Percentiles rank a stretch among this genome's conserved stretches.
Evolutionary conservation across 192 early-diverging fungal genomes (phyloP).

Genomic region (Phycomyces nitens): DNA sequence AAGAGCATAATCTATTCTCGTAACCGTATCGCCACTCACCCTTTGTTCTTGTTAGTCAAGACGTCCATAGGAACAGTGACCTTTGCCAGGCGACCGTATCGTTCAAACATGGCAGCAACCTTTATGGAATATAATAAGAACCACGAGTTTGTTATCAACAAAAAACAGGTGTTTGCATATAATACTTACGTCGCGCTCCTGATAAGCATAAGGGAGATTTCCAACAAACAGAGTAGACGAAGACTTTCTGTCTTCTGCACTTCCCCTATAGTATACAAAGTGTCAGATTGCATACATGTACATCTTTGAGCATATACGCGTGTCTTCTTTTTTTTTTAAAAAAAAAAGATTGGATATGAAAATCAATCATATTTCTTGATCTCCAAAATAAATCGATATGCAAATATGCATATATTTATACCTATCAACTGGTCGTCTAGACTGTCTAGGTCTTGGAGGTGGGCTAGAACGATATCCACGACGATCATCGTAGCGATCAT

Average conservation of each 20-base stretch:
- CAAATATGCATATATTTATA: slow-evolving; percentile 13
- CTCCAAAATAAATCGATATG: slow-evolving; percentile 1
- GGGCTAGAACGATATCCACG: slow-evolving; percentile 37
- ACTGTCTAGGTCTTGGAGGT: slow-evolving; percentile 43
- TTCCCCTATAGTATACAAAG: slow-evolving; percentile 45
- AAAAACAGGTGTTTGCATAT: neutral
- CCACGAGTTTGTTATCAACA: neutral
- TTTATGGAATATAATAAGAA: neutral
- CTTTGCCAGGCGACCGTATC: slow-evolving; percentile 62
- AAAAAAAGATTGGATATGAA: too few relatives aligned
- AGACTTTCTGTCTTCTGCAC: slow-evolving; percentile 59
- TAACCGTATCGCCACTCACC: slow-evolving; percentile 39
- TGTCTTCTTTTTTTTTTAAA: neutral
- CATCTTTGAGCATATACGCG: too few relatives aligned
- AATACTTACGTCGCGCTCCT: slow-evolving; percentile 58
- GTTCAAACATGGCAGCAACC: slow-evolving; percentile 64
- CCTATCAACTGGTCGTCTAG: slow-evolving; percentile 44
- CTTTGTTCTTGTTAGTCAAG: slow-evolving; percentile 75
- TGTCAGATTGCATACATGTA: neutral
- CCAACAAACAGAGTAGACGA: slow-evolving; percentile 69
- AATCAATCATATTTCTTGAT: too few relatives aligned
- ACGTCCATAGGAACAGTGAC: slow-evolving; percentile 74
- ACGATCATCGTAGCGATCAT: slow-evolving; percentile 40
- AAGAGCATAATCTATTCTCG: neutral
- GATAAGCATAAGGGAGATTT: slow-evolving; percentile 72